Conservation (phyloP, 805 yeast genomes). For the Saturnispora sanitii region DNA sequence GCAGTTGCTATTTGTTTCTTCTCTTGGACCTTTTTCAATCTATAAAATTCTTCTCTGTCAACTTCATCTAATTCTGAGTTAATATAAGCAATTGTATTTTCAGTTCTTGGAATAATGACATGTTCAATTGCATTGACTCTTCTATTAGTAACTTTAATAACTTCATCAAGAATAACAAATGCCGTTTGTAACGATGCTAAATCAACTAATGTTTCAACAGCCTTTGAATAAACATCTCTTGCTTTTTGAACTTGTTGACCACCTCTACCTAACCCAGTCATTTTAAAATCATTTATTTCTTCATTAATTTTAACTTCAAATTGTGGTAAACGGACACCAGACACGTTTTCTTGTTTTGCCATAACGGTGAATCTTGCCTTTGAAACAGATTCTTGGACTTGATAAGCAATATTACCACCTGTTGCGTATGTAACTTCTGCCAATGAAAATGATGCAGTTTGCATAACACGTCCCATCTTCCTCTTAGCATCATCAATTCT, state of each 20-base stretch:
- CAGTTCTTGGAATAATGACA: constrained; percentile 95
- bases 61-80: constrained; percentile 94
- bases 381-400: constrained; percentile 82
- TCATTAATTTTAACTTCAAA: constrained; percentile 81
- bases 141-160: constrained; percentile 93
- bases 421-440: constrained; percentile 98
- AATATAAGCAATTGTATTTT: constrained; percentile 84
- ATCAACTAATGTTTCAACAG: constrained; percentile 95
- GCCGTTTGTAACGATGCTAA: constrained; percentile 95
- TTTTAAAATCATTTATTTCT: constrained; percentile 82
- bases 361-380: constrained; percentile 86
- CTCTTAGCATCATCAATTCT: constrained; percentile 91
- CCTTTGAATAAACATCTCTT: constrained; percentile 83
- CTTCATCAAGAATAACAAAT: constrained; percentile 92
- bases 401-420: constrained; percentile 91
- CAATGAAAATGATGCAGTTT: constrained; percentile 91
- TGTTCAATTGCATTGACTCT: constrained; percentile 98
- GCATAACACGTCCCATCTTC: constrained; percentile 98
- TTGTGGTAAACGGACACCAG: constrained; percentile 91
- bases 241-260: constrained; percentile 97
- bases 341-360: constrained; percentile 91
- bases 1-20: constrained; percentile 80
- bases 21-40: constrained; percentile 92
- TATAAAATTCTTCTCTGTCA: constrained; percentile 95
- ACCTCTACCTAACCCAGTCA: constrained; percentile 97